phyloP scores from a whole-genome alignment of 2,329 filamentous ascomycete genomes.

The Cadophora sp. region DNA sequence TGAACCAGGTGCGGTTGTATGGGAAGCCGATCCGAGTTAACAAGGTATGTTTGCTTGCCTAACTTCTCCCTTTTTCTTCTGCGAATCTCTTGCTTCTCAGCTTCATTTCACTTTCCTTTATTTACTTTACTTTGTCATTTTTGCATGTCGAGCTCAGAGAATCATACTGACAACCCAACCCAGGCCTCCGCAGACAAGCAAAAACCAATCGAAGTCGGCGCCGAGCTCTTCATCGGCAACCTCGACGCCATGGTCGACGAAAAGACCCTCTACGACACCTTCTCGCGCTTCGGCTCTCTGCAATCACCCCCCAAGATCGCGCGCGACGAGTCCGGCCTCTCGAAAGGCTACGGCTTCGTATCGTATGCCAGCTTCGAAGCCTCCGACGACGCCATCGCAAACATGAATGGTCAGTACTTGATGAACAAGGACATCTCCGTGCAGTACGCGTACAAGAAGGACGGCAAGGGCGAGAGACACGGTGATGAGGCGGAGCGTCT shows the following conservation, averaged over 20 bases:
- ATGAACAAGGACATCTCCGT: constrained; percentile 97
- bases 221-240: constrained; percentile 96
- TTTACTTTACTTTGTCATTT: too few species aligned
- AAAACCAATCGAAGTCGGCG: constrained; percentile 90
- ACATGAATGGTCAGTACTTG: constrained; percentile 95
- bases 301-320: constrained; percentile 89
- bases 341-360: constrained; percentile 96
- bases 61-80: neutral
- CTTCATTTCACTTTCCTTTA: neutral
- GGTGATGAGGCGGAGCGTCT: constrained; percentile 93
- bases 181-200: constrained; percentile 87
- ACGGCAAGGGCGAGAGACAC: constrained; percentile 95
- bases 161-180: neutral
- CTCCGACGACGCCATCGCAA: constrained; percentile 87
- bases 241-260: constrained; percentile 94
- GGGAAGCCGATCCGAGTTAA: constrained; percentile 97
- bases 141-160: too few species aligned
- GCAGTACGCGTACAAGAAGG: constrained; percentile 99
- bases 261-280: constrained; percentile 94
- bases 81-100: neutral
- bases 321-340: constrained; percentile 84
- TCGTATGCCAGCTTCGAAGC: constrained; percentile 93
- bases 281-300: constrained; percentile 88
- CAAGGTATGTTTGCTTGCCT: constrained; percentile 63
- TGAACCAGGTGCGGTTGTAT: constrained; percentile 93